Evolutionary conservation across 1,284 basidiomycete genomes (phyloP).

Genomic region (Pascua guehoae): DNA sequence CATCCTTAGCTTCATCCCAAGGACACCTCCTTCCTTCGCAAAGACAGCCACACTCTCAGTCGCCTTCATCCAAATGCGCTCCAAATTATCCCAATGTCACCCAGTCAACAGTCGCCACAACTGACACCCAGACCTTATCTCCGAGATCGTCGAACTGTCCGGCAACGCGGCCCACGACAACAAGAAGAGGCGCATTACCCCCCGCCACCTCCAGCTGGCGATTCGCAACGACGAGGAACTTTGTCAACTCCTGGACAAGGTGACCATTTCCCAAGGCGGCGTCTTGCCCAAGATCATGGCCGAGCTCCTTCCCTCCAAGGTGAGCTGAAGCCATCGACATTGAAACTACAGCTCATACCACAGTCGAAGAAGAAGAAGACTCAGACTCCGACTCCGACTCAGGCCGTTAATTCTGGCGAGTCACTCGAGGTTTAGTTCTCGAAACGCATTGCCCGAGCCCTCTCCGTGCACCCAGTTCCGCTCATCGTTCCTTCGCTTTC

Average conservation of each 20-base stretch:
- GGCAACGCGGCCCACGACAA: slow-evolving; percentile 66
- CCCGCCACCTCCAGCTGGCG: slow-evolving; percentile 82
- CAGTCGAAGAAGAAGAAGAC: no score
- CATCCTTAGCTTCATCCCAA: no score
- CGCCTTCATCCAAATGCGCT: no score
- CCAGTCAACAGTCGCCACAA: not conserved
- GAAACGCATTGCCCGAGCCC: no score
- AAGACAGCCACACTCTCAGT: no score
- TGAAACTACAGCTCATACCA: no score
- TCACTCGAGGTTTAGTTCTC: no score
- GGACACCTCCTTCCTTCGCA: not conserved
- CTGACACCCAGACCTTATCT: slow-evolving; percentile 58
- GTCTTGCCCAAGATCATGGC: slow-evolving; percentile 70
- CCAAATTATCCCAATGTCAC: not conserved
- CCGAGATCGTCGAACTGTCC: slow-evolving; percentile 82
- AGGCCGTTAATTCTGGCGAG: no score
- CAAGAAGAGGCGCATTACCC: slow-evolving; percentile 82
- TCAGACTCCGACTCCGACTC: no score
- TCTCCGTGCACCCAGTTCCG: no score
- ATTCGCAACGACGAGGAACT: slow-evolving; percentile 82
- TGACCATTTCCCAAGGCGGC: slow-evolving; percentile 87
- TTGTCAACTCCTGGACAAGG: slow-evolving; percentile 63
- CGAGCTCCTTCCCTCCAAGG: slow-evolving; percentile 67
- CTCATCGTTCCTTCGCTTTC: no score
- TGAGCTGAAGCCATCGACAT: slow-evolving; percentile 38